Conservation (phyloP, 2,329 filamentous ascomycete species). For the Sphaerulina vaccinii region DNA sequence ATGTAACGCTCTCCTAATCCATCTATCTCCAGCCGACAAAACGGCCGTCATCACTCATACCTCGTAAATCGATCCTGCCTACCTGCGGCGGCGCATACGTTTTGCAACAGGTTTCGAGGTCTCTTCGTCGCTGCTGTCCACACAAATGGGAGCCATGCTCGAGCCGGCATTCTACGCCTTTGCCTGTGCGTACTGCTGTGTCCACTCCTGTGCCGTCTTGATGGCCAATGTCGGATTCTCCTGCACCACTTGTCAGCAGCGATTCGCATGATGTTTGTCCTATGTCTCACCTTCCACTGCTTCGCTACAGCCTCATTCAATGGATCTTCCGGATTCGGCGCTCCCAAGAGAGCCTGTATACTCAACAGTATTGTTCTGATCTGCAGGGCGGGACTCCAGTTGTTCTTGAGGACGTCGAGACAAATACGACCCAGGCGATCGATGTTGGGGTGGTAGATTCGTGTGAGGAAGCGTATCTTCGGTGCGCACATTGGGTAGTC, state of each 20-base stretch:
- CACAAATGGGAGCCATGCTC: background rate
- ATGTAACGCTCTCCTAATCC: background rate
- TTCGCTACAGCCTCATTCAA: conserved; percentile 96
- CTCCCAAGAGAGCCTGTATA: conserved; percentile 92
- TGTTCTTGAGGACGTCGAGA: conserved; percentile 95
- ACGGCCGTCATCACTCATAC: background rate
- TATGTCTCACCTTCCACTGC: conserved; percentile 69
- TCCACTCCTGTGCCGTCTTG: conserved; percentile 90
- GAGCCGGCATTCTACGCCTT: conserved; percentile 1
- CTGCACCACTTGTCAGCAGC: conserved; percentile 30
- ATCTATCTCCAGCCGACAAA: background rate
- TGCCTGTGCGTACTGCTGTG: conserved; percentile 66
- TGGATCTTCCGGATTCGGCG: conserved; percentile 97
- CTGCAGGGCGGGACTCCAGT: conserved; percentile 97
- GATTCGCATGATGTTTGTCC: background rate
- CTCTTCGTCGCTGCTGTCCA: background rate
- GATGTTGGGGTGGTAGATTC: conserved; percentile 99
- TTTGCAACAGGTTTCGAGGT: background rate
- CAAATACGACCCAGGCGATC: conserved; percentile 97
- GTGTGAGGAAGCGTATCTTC: conserved; percentile 97
- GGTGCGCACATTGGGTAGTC: conserved; percentile 99
- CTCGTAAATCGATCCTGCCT: background rate
- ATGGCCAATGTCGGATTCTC: conserved; percentile 92
- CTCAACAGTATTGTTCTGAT: conserved; percentile 98
- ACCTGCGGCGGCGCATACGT: background rate